phyloP scores from a whole-genome alignment of 2,329 filamentous ascomycete species.

The Sarocladium kiliense region DNA sequence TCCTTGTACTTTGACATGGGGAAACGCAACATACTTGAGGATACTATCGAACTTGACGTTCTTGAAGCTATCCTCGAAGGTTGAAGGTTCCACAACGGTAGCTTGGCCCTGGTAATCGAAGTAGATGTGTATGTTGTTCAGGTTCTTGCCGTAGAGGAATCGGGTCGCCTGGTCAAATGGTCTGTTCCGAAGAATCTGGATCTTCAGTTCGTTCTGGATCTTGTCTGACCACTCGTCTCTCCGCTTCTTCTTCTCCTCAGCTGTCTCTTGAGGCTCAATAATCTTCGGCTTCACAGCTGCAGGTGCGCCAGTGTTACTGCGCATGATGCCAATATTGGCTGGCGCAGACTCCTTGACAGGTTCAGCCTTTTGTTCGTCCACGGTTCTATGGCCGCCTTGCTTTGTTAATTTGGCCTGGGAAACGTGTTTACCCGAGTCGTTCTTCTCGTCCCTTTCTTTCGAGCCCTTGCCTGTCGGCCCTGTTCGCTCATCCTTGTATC shows the following conservation, averaged over 20 bases:
- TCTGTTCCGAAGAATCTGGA: not conserved
- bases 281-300: not conserved
- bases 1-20: not conserved
- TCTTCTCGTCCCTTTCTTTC: not conserved
- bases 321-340: not conserved
- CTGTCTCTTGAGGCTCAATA: not conserved
- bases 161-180: not conserved
- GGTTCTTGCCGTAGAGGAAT: conserved; percentile 7
- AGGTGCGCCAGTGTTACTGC: not conserved
- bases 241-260: not conserved
- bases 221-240: conserved; percentile 1
- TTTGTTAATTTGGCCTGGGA: not conserved
- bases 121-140: not conserved
- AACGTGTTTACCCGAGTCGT: not conserved
- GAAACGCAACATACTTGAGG: conserved; percentile 6
- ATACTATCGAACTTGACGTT: not conserved
- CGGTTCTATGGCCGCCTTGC: not conserved
- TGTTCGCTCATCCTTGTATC: not conserved
- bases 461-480: not conserved
- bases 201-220: conserved; percentile 2
- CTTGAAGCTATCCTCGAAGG: not conserved
- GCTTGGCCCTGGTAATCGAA: conserved; percentile 6
- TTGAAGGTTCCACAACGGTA: not conserved
- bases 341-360: not conserved
- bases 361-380: not conserved